phyloP scores from a whole-genome alignment of 352 stramenopile genomes.

The Phytophthora kernoviae region DNA sequence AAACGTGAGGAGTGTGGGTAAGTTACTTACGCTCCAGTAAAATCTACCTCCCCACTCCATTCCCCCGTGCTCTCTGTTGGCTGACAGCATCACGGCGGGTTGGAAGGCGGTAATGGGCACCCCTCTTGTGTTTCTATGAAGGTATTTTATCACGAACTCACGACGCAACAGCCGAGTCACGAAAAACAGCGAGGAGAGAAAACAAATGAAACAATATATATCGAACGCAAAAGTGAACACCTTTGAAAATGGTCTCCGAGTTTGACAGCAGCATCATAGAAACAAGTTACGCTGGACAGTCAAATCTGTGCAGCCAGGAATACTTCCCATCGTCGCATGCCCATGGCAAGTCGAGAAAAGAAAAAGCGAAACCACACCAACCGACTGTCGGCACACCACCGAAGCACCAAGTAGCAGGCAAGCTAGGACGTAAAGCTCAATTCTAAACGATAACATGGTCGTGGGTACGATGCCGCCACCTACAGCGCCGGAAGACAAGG shows the following conservation, averaged over 20 bases:
- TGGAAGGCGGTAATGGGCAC: slow-evolving; percentile 10
- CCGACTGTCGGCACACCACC: neutral
- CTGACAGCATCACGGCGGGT: slow-evolving; percentile 6
- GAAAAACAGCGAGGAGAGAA: slow-evolving; percentile 22
- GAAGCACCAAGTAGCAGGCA: neutral
- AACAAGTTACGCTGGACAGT: neutral
- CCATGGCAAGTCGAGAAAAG: neutral
- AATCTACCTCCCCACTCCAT: slow-evolving; percentile 1
- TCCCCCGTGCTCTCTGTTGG: slow-evolving; percentile 7
- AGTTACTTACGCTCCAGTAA: slow-evolving; percentile 5
- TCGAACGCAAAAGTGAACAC: slow-evolving; percentile 19
- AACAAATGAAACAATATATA: slow-evolving; percentile 34
- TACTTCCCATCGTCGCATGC: slow-evolving; percentile 23
- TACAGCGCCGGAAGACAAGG: slow-evolving; percentile 33
- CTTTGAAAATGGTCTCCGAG: slow-evolving; percentile 3
- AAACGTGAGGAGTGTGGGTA: slow-evolving; percentile 66
- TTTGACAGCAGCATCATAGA: neutral
- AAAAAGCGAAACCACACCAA: slow-evolving; percentile 18
- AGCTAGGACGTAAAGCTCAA: neutral
- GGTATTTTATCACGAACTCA: slow-evolving; percentile 39
- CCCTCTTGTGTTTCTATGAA: slow-evolving; percentile 32
- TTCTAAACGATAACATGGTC: slow-evolving; percentile 17
- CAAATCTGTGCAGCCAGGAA: slow-evolving; percentile 24
- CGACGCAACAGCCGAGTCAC: slow-evolving; percentile 14
- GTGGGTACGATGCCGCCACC: slow-evolving; percentile 31